Percentiles rank a stretch among this genome's conserved stretches.
Evolutionary conservation across 257 asterid genomes (phyloP).

Genomic region (Jacaranda copaia): DNA sequence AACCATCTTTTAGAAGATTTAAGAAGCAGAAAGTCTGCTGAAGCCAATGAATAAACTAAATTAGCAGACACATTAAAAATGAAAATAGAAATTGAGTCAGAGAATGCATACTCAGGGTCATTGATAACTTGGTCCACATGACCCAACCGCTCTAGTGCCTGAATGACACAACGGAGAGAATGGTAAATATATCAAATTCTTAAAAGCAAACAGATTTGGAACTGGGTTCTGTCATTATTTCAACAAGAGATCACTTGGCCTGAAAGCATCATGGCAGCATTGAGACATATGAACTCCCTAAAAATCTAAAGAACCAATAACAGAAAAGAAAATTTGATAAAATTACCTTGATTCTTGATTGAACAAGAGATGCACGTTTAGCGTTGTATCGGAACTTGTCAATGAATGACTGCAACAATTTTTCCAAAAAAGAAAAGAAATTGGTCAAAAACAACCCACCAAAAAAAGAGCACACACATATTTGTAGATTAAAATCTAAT

Average conservation of each 20-base stretch:
- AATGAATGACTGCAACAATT: constrained; percentile 74
- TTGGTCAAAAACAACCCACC: constrained; percentile 29
- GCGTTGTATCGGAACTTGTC: constrained; percentile 98
- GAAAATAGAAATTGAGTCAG: constrained; percentile 16
- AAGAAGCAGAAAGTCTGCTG: constrained; percentile 27
- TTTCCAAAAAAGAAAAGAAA: constrained; percentile 9
- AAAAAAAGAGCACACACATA: constrained; percentile 6
- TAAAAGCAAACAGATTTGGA: background rate
- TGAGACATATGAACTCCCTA: constrained; percentile 24
- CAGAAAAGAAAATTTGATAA: constrained; percentile 19
- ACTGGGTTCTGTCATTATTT: background rate
- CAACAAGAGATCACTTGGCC: constrained; percentile 23
- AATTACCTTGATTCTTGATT: constrained; percentile 95
- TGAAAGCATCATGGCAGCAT: constrained; percentile 27
- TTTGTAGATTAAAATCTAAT: constrained; percentile 4
- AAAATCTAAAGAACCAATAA: constrained; percentile 12
- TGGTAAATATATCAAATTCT: constrained; percentile 11
- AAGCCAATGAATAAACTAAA: constrained; percentile 25
- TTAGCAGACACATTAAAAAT: constrained; percentile 1
- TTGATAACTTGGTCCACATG: constrained; percentile 83
- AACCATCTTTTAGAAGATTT: constrained; percentile 11
- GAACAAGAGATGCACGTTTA: constrained; percentile 99
- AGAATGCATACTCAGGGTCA: constrained; percentile 88
- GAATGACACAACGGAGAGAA: constrained; percentile 38
- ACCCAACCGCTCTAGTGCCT: constrained; percentile 97